Evolutionary conservation across 345 rosid species (phyloP).

Genomic region (Aquilaria sinensis): DNA sequence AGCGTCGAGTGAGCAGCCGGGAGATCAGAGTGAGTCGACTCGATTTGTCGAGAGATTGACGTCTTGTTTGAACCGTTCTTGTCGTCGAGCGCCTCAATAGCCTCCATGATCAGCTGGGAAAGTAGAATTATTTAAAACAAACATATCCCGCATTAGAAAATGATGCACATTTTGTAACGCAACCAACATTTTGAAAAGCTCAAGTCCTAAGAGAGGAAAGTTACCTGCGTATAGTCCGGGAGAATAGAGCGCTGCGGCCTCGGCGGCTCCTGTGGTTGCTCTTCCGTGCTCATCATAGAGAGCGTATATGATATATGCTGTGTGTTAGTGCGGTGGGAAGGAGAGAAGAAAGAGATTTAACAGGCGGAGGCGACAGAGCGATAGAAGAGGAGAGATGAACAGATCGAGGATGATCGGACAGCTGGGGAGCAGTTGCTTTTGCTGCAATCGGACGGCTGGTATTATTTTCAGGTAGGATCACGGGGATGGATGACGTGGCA

Average conservation of each 20-base stretch:
- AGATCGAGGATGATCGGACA: constrained; percentile 17
- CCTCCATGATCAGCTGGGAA: constrained; percentile 64
- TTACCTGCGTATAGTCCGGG: constrained; percentile 33
- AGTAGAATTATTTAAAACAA: not conserved
- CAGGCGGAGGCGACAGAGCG: not conserved
- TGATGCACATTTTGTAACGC: no score
- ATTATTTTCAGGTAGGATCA: constrained; percentile 19
- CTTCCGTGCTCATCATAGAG: not conserved
- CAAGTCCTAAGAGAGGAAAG: not conserved
- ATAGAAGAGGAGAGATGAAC: constrained; percentile 1
- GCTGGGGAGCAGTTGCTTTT: constrained; percentile 9
- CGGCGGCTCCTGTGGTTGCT: not conserved
- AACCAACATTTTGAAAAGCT: not conserved
- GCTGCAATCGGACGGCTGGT: constrained; percentile 18
- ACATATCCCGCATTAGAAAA: not conserved
- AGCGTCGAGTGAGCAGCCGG: constrained; percentile 57
- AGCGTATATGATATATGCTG: not conserved
- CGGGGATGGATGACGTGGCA: constrained; percentile 12
- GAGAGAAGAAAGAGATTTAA: constrained; percentile 10
- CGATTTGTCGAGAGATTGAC: constrained; percentile 57
- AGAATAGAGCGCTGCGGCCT: constrained; percentile 8
- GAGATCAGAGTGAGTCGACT: constrained; percentile 38
- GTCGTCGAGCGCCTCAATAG: constrained; percentile 56
- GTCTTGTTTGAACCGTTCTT: constrained; percentile 50
- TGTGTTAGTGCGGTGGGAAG: not conserved